Evolutionary conservation across 441 rosid species (phyloP).

Genomic region (Omphalea diandra): DNA sequence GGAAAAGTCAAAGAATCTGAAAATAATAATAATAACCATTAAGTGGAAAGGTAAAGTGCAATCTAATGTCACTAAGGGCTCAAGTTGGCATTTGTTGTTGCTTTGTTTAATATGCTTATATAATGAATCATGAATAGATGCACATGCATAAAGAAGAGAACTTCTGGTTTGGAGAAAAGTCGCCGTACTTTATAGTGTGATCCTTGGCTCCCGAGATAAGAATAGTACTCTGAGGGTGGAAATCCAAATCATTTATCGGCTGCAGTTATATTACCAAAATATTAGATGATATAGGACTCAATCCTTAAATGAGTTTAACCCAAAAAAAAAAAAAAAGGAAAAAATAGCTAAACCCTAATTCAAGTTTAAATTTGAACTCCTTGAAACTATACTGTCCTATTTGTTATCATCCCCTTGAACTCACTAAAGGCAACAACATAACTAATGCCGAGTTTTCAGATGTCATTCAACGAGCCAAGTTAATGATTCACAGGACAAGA

Average conservation of each 20-base stretch:
- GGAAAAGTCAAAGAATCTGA: conserved; percentile 83
- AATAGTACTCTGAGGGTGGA: conserved; percentile 75
- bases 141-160: neutral
- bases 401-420: neutral
- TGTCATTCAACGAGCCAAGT: neutral
- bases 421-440: neutral
- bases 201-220: conserved; percentile 79
- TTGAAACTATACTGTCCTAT: neutral
- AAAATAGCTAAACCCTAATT: conserved; percentile 1
- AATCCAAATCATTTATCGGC: conserved; percentile 87
- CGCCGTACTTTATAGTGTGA: conserved; percentile 66
- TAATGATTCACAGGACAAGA: neutral
- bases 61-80: neutral
- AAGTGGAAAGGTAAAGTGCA: conserved; percentile 1
- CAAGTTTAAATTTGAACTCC: conserved; percentile 11
- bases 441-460: neutral
- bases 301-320: neutral
- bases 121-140: neutral
- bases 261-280: conserved; percentile 33
- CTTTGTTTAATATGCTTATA: neutral
- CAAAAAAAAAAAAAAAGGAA: neutral
- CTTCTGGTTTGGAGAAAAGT: conserved; percentile 11
- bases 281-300: conserved; percentile 21
- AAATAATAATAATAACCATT: conserved; percentile 19
- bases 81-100: neutral